Evolutionary conservation across 768 basidiomycete genomes (phyloP).

Genomic region (Tulasnella sp.): DNA sequence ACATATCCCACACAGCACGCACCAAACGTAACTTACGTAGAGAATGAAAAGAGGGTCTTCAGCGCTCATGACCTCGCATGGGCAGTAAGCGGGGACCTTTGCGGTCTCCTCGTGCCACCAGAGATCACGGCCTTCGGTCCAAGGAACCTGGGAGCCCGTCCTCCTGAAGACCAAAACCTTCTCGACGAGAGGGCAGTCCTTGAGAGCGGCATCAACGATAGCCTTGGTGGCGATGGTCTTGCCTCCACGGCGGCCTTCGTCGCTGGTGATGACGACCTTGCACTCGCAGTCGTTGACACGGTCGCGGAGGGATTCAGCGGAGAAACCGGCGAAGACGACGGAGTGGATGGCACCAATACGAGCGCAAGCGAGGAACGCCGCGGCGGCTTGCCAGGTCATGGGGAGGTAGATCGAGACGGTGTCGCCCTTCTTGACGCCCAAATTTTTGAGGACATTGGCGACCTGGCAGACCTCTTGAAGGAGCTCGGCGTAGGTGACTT

Average conservation of each 20-base stretch:
- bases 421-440: slow-evolving; percentile 94
- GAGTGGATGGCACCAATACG: slow-evolving; percentile 96
- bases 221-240: slow-evolving; percentile 93
- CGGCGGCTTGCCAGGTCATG: slow-evolving; percentile 94
- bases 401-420: slow-evolving; percentile 92
- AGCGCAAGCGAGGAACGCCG: slow-evolving; percentile 96
- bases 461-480: slow-evolving; percentile 85
- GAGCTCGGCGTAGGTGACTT: slow-evolving; percentile 81
- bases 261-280: slow-evolving; percentile 91
- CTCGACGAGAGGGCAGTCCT: slow-evolving; percentile 81
- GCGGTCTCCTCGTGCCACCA: slow-evolving; percentile 97
- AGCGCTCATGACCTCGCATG: slow-evolving; percentile 82
- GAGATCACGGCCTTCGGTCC: slow-evolving; percentile 81
- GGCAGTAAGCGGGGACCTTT: slow-evolving; percentile 85
- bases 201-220: slow-evolving; percentile 90
- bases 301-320: slow-evolving; percentile 90
- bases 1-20: neutral
- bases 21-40: slow-evolving; percentile 66
- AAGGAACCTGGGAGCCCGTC: slow-evolving; percentile 80
- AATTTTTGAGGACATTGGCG: slow-evolving; percentile 87
- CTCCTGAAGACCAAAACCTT: slow-evolving; percentile 88
- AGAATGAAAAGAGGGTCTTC: slow-evolving; percentile 99
- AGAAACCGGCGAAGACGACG: slow-evolving; percentile 97
- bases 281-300: slow-evolving; percentile 87
- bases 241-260: slow-evolving; percentile 92